Conservation (phyloP, 2,329 filamentous ascomycete genomes). For the Paramyrothecium roridum region DNA sequence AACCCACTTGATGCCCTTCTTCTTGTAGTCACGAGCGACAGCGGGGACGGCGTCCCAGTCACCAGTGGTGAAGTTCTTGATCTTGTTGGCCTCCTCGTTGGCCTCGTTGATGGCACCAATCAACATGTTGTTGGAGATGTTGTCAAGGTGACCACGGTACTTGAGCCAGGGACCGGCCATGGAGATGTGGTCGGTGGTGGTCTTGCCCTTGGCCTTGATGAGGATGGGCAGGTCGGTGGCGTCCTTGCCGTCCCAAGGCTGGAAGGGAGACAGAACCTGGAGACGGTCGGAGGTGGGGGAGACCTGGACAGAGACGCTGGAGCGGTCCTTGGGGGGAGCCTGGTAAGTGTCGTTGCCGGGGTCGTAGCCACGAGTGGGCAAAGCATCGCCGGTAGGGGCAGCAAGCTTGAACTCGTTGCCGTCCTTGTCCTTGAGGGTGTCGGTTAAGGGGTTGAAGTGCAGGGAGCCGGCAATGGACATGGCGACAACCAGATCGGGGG, state of each 20-base stretch:
- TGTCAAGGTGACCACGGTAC: conserved; percentile 98
- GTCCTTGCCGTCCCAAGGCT: conserved; percentile 90
- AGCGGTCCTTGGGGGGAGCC: conserved; percentile 80
- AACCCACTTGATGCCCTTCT: conserved; percentile 93
- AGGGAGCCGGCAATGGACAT: conserved; percentile 79
- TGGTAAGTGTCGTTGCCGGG: conserved; percentile 93
- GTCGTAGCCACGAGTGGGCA: conserved; percentile 82
- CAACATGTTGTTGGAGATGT: conserved; percentile 99
- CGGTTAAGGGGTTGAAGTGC: conserved; percentile 92
- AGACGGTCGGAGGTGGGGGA: conserved; percentile 90
- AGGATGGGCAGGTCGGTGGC: conserved; percentile 80
- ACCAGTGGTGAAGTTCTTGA: conserved; percentile 84
- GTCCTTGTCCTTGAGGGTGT: conserved; percentile 89
- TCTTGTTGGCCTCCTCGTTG: conserved; percentile 96
- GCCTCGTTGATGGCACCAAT: conserved; percentile 95
- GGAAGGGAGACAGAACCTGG: conserved; percentile 84
- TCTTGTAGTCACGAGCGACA: conserved; percentile 97
- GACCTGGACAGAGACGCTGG: conserved; percentile 72
- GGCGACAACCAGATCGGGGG: conserved; percentile 84
- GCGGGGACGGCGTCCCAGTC: conserved; percentile 86
- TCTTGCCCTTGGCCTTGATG: conserved; percentile 97
- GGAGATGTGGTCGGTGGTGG: conserved; percentile 98
- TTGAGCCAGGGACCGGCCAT: conserved; percentile 96
- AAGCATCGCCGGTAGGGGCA: conserved; percentile 74
- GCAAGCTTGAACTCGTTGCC: conserved; percentile 93